A percentile compares a stretch with the other conserved stretches of the same genome.
Evolutionary conservation across 2,329 filamentous ascomycete species (phyloP).

Genomic region (Penicillium glabrum): DNA sequence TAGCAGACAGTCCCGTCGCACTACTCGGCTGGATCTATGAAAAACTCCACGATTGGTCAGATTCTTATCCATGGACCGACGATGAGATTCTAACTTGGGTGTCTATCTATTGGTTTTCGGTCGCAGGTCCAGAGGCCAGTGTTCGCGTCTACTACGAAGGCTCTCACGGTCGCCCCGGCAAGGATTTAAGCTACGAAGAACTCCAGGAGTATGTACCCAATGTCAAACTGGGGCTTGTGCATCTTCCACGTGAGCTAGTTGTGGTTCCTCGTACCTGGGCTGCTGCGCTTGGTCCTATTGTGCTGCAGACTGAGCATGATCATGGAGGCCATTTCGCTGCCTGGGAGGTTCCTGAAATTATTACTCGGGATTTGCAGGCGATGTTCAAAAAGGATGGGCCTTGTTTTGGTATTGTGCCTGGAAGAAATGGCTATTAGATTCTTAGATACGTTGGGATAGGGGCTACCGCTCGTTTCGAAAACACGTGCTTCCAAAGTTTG

Average conservation of each 20-base stretch:
- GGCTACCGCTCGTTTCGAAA: too few species aligned
- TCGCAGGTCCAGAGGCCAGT: constrained; percentile 67
- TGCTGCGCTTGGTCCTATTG: constrained; percentile 16
- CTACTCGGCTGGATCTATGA: constrained; percentile 78
- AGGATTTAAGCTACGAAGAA: constrained; percentile 9
- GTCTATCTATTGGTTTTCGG: constrained; percentile 70
- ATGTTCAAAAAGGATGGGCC: constrained; percentile 18
- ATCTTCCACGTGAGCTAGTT: constrained; percentile 20
- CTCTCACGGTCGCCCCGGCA: constrained; percentile 1
- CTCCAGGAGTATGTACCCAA: constrained; percentile 13
- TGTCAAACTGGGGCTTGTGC: constrained; percentile 19
- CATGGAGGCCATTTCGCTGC: constrained; percentile 24
- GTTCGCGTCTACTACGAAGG: constrained; percentile 72
- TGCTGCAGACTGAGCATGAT: constrained; percentile 17
- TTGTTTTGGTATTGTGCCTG: constrained; percentile 12
- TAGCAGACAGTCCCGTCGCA: constrained; percentile 69
- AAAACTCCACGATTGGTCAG: constrained; percentile 77
- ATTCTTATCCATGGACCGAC: constrained; percentile 70
- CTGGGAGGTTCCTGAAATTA: constrained; percentile 19
- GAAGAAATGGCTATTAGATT: constrained; percentile 6
- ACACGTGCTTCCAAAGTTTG: too few species aligned
- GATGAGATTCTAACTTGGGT: constrained; percentile 77
- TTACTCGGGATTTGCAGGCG: constrained; percentile 13
- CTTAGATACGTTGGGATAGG: too few species aligned
- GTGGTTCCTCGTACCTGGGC: constrained; percentile 22